Percentiles rank a stretch among this genome's conserved stretches.
These are phyloP conservation scores for Gigaspora rosea DNA, from an alignment of 192 early-diverging fungal species.

Conservation along the genomic window DNA sequence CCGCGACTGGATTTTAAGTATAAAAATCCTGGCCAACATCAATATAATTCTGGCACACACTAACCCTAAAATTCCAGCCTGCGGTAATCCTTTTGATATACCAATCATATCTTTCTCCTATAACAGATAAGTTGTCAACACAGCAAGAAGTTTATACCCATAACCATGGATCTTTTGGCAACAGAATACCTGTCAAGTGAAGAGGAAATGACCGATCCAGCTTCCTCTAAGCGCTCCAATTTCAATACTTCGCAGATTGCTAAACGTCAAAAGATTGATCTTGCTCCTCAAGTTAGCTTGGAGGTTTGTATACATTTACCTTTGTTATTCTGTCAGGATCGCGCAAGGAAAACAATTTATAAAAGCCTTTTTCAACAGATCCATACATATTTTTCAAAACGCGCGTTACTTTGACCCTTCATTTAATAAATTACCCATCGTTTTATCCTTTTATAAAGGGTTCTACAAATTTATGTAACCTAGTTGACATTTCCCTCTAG, in stretches of 20 bases:
- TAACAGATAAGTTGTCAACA: too few species aligned
- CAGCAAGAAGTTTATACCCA: neutral
- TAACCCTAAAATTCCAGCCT: too few species aligned
- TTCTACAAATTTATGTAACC: constrained; percentile 7
- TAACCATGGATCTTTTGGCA: constrained; percentile 1
- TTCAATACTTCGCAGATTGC: neutral
- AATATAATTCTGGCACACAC: too few species aligned
- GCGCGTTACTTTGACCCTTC: neutral
- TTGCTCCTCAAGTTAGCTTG: constrained; percentile 55
- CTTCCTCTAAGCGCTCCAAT: neutral
- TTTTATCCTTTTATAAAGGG: neutral
- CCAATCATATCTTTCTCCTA: too few species aligned
- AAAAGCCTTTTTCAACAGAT: neutral
- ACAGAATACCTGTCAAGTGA: neutral
- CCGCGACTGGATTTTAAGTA: too few species aligned
- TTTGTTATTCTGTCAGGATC: neutral
- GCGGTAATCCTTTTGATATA: too few species aligned
- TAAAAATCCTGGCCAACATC: too few species aligned
- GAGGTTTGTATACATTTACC: constrained; percentile 41
- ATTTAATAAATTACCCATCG: neutral
- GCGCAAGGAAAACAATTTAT: neutral
- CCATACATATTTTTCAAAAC: neutral
- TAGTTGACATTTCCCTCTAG: constrained; percentile 24
- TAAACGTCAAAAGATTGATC: constrained; percentile 41
- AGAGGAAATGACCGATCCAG: neutral